These are phyloP conservation scores for Avicennia marina DNA, from an alignment of 257 asterid species.

Conservation along the genomic window DNA sequence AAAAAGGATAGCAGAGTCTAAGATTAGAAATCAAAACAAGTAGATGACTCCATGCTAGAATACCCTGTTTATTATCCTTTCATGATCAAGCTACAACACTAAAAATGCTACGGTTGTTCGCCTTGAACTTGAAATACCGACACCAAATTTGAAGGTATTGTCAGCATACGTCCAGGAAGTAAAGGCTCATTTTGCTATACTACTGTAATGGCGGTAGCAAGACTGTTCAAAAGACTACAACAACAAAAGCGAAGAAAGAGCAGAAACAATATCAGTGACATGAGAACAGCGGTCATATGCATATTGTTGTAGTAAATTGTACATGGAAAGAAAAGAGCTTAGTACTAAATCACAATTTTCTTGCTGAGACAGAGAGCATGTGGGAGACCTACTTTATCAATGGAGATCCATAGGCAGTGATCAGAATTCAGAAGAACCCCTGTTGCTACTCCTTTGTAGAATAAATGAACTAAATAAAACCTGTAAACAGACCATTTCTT, in stretches of 20 bases:
- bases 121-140: slow-evolving; percentile 40
- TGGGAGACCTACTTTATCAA: too few relatives aligned
- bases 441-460: slow-evolving; percentile 38
- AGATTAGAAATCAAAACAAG: not conserved
- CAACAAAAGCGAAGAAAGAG: slow-evolving; percentile 1
- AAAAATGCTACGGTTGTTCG: slow-evolving; percentile 42
- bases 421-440: slow-evolving; percentile 46
- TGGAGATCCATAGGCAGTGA: slow-evolving; percentile 47
- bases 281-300: slow-evolving; percentile 16
- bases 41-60: not conserved
- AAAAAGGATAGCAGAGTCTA: not conserved
- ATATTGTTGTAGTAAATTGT: too few relatives aligned
- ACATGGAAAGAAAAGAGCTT: too few relatives aligned
- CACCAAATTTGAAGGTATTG: slow-evolving; percentile 46
- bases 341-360: too few relatives aligned
- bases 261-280: not conserved
- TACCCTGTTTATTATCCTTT: not conserved
- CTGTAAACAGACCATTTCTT: slow-evolving; percentile 17
- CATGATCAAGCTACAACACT: slow-evolving; percentile 21
- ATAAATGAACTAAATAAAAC: slow-evolving; percentile 46
- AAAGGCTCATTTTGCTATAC: too few relatives aligned
- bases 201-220: too few relatives aligned
- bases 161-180: slow-evolving; percentile 32
- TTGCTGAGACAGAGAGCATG: too few relatives aligned
- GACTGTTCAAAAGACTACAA: slow-evolving; percentile 40